Percentiles rank a stretch among this genome's conserved stretches.
Evolutionary conservation across 768 basidiomycete genomes (phyloP).

Genomic region (Sporobolomyces pararoseus): DNA sequence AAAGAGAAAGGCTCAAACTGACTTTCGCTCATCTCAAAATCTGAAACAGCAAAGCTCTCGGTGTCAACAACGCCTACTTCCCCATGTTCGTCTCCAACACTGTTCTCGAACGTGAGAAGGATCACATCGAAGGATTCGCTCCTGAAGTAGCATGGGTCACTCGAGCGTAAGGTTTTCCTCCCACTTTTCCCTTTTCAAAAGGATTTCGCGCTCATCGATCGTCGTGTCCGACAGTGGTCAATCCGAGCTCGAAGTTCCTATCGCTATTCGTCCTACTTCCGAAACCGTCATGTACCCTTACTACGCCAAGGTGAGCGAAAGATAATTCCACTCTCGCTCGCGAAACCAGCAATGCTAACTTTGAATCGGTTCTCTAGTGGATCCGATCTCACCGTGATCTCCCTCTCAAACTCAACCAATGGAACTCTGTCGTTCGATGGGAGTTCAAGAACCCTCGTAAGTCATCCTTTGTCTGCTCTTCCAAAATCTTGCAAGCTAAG

Average conservation of each 20-base stretch:
- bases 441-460: constrained; percentile 98
- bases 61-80: constrained; percentile 96
- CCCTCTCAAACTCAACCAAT: constrained; percentile 93
- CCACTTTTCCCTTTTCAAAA: background rate
- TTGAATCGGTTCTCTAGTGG: constrained; percentile 56
- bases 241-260: constrained; percentile 91
- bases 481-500: no score
- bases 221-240: no score
- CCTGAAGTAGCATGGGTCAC: constrained; percentile 99
- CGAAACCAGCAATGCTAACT: background rate
- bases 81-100: constrained; percentile 95
- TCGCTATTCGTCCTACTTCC: constrained; percentile 95
- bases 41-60: constrained; percentile 91
- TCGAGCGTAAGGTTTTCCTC: constrained; percentile 66
- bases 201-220: no score
- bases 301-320: constrained; percentile 66
- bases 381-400: constrained; percentile 95
- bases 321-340: background rate
- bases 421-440: constrained; percentile 99
- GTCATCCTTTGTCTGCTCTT: constrained; percentile 43
- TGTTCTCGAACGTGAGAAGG: constrained; percentile 91
- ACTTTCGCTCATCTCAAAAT: no score
- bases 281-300: constrained; percentile 99
- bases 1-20: no score
- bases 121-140: constrained; percentile 98